Conservation (phyloP, 176 grass and related monocot genomes). For the Oryza coarctata region DNA sequence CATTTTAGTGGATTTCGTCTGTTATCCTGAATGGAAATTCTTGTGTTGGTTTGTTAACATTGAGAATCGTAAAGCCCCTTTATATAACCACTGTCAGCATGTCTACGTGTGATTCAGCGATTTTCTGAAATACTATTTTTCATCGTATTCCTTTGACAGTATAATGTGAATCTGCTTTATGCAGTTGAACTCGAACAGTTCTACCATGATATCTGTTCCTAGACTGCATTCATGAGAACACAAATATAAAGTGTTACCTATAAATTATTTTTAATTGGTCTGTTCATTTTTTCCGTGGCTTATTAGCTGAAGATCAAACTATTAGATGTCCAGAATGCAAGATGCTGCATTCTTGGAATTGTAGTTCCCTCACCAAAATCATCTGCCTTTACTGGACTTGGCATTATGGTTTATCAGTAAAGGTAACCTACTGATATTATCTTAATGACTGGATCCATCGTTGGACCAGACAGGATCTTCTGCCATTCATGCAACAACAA, state of each 20-base stretch:
- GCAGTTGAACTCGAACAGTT: no score
- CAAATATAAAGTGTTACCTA: no score
- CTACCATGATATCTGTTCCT: no score
- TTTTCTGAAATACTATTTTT: background rate
- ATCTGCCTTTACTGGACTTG: background rate
- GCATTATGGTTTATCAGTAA: background rate
- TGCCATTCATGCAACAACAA: background rate
- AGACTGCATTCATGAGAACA: no score
- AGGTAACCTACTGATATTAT: background rate
- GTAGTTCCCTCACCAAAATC: background rate
- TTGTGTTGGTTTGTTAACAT: constrained; percentile 25
- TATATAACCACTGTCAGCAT: background rate
- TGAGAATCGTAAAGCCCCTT: constrained; percentile 12
- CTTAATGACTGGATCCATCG: background rate
- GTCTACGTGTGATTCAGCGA: background rate
- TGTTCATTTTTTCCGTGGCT: no score
- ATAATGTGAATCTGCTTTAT: no score
- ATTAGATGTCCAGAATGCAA: background rate
- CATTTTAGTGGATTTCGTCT: constrained; percentile 32
- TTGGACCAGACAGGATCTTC: background rate
- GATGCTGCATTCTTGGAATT: no score
- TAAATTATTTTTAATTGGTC: no score
- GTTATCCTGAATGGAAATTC: constrained; percentile 29
- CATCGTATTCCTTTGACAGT: no score
- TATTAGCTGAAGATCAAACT: background rate